phyloP scores from a whole-genome alignment of 176 grass and related monocot species.

The Puccinellia tenuiflora region DNA sequence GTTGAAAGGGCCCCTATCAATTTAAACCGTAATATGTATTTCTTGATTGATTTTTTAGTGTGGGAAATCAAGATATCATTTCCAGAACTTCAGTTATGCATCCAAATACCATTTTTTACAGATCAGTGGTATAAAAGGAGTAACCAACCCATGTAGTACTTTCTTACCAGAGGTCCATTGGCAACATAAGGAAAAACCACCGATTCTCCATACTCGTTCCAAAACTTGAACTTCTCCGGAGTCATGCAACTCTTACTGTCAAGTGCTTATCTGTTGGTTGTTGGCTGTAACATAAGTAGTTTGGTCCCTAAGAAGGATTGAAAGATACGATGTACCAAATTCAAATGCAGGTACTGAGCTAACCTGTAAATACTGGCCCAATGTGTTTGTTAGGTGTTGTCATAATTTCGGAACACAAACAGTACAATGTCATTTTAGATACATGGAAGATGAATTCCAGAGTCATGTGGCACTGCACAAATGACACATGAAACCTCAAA shows the following conservation, averaged over 20 bases:
- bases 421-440: no score
- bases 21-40: neutral
- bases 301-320: neutral
- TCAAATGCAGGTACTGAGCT: neutral
- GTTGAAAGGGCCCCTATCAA: neutral
- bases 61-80: constrained; percentile 2
- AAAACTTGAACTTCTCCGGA: constrained; percentile 83
- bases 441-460: no score
- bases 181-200: constrained; percentile 79
- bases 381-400: no score
- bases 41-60: neutral
- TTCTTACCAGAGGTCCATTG: constrained; percentile 89
- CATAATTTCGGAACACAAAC: no score
- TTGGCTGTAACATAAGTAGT: constrained; percentile 54
- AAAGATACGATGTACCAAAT: neutral
- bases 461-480: no score
- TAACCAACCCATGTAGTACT: neutral
- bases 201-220: constrained; percentile 87
- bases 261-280: constrained; percentile 75
- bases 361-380: constrained; percentile 96
- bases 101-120: neutral
- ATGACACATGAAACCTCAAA: no score
- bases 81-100: neutral
- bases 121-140: neutral
- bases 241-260: constrained; percentile 83